These are phyloP conservation scores for Eruca vesicaria DNA, from an alignment of 441 rosid species.

Conservation along the genomic window DNA sequence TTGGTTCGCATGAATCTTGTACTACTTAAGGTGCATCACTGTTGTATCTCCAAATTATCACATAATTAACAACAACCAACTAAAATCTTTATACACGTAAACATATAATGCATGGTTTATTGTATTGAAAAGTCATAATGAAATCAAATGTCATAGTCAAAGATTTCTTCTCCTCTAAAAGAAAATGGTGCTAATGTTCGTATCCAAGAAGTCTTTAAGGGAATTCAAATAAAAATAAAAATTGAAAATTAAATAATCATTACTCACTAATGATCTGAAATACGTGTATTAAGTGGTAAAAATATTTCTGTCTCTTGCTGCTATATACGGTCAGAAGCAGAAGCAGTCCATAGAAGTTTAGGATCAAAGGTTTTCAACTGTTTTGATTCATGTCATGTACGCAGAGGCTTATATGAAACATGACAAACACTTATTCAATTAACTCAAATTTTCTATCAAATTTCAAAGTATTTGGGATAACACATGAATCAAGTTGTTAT, in stretches of 20 bases:
- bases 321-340: not conserved
- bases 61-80: not conserved
- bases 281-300: not conserved
- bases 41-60: not conserved
- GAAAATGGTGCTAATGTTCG: not conserved
- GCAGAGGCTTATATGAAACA: not conserved
- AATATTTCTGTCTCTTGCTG: not conserved
- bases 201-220: not conserved
- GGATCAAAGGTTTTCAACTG: not conserved
- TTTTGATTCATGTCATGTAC: not conserved
- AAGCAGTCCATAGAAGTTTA: not conserved
- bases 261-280: not conserved
- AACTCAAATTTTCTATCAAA: not conserved
- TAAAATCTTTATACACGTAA: not conserved
- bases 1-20: not conserved
- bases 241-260: not conserved
- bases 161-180: not conserved
- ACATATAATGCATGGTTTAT: not conserved
- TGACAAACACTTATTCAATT: not conserved
- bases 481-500: not conserved
- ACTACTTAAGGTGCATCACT: slow-evolving; percentile 1
- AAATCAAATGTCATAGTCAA: not conserved
- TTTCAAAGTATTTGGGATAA: not conserved
- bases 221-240: not conserved
- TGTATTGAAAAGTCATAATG: not conserved